Percentiles rank a stretch among this genome's conserved stretches.
These are phyloP conservation scores for Byssochlamys sp. DNA, from an alignment of 2,329 filamentous ascomycete species.

Conservation along the genomic window DNA sequence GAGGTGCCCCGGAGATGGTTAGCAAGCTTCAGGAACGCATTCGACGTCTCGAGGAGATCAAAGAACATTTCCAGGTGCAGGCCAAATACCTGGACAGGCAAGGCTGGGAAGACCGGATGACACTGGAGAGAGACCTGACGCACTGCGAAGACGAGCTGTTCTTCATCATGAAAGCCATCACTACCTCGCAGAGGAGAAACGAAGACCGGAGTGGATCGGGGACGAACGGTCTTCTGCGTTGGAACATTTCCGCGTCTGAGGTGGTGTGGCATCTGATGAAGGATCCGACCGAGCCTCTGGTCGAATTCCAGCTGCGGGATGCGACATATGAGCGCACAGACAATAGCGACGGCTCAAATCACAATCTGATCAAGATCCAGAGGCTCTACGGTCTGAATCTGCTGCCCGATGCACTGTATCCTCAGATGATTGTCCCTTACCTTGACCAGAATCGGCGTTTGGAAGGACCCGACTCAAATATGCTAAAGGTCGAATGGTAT, in stretches of 20 bases:
- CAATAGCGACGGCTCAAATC: conserved; percentile 92
- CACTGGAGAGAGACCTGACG: conserved; percentile 80
- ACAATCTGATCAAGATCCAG: conserved; percentile 81
- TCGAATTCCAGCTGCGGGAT: conserved; percentile 85
- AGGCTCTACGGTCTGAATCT: conserved; percentile 83
- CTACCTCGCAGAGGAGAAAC: conserved; percentile 79
- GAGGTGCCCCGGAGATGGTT: conserved; percentile 87
- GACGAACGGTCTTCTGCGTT: conserved; percentile 71
- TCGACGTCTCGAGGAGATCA: conserved; percentile 88
- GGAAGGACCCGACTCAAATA: conserved; percentile 58
- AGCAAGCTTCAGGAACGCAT: conserved; percentile 84
- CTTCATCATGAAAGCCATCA: conserved; percentile 99
- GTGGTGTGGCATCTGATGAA: conserved; percentile 95
- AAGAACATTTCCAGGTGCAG: conserved; percentile 88
- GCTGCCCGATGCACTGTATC: conserved; percentile 81
- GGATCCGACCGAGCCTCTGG: conserved; percentile 74
- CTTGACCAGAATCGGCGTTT: conserved; percentile 54
- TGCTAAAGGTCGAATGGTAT: conserved; percentile 92
- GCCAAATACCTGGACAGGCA: conserved; percentile 74
- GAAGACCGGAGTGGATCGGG: conserved; percentile 60
- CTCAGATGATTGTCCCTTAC: conserved; percentile 89
- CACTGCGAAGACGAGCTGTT: conserved; percentile 93
- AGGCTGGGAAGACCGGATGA: conserved; percentile 81
- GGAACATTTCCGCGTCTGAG: conserved; percentile 87
- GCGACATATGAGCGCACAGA: conserved; percentile 91